Base-by-base conservation (phyloP, 2,329 filamentous ascomycete species). In the Diplodia scrobiculata region DNA sequence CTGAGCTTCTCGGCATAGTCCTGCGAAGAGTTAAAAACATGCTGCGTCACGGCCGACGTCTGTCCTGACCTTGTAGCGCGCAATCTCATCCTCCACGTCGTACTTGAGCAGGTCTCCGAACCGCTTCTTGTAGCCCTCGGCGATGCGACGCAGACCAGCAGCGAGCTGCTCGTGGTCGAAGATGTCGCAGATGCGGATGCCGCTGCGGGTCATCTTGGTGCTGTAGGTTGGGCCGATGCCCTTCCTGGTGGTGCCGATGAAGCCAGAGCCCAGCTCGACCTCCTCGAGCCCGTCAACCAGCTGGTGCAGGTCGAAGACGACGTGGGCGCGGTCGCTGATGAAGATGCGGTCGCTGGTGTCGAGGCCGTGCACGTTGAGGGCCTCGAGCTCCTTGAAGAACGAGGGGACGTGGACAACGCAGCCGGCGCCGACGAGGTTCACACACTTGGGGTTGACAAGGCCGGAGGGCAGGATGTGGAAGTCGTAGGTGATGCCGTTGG, bases 71-170 rank as follows among this genome's bases (percentile, higher is more conserved):
- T 85, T 82, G 78, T 88, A 91, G 48, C 81, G 80, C 19, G 75
- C 76, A 69, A 92, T 84, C 79, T 92, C 90, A 38, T 87, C 86
- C 70, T 92, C 88, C 6, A 88, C 83, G 68, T 92, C 87, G 72
- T 89, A 88, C 74, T 86, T 74, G 65, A 89, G 77, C 29, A 90
- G 77, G 70, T 89, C 85, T 7, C 89, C 89, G 71, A 87, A 92
- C 62, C 88, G 82, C 79, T 89, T 87, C 79, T 86, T 83, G 78
- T 84, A 90, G n/a, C 85, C 86, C 5, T 77, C 71, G 9, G 84
- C 88, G 55, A 92, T 78, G 27, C 80, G 78, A 48, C 87, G 82
- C 51, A 92, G 78, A 76, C 89, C 90, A 48, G 77, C 73, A 78
- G 91, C 89, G 70, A 92, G 91, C 7, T 83, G 74, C 48, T 84